A percentile compares a stretch with the other conserved stretches of the same genome.
These are phyloP conservation scores for Pinus taeda DNA, from an alignment of 75 land plant species.

Conservation along the genomic window DNA sequence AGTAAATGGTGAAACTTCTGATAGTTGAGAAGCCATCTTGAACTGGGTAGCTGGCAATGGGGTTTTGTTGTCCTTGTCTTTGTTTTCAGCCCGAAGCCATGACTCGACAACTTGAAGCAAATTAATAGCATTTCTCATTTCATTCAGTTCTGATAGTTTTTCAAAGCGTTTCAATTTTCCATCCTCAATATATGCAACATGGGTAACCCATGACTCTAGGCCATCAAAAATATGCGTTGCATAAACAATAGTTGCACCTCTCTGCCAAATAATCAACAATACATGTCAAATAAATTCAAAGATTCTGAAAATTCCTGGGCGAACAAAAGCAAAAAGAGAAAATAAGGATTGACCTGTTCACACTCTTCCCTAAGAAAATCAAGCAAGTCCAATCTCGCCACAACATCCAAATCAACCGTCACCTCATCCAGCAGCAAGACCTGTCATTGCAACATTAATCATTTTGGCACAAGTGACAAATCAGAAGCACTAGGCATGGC, in stretches of 20 bases:
- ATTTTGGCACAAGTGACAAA: background rate
- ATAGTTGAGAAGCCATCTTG: constrained; percentile 32
- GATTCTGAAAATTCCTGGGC: background rate
- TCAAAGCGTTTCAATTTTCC: constrained; percentile 59
- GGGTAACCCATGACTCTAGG: constrained; percentile 93
- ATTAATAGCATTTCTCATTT: constrained; percentile 47
- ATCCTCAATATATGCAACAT: constrained; percentile 87
- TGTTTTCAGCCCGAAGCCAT: constrained; percentile 85
- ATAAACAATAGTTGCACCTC: constrained; percentile 93
- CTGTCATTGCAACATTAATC: constrained; percentile 27
- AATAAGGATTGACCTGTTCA: constrained; percentile 46
- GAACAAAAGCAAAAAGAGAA: background rate
- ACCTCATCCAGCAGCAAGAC: constrained; percentile 92
- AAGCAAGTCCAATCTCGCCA: constrained; percentile 90
- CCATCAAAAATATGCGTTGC: constrained; percentile 99
- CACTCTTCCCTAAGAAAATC: constrained; percentile 86
- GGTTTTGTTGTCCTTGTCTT: constrained; percentile 36
- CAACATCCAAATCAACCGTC: constrained; percentile 95
- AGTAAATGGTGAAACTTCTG: constrained; percentile 70
- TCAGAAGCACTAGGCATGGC: background rate
- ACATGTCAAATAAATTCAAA: background rate
- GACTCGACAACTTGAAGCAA: constrained; percentile 86
- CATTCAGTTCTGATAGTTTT: constrained; percentile 51
- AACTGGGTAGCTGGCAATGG: constrained; percentile 10
- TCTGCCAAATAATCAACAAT: constrained; percentile 30